phyloP scores from a whole-genome alignment of 129 eudicot genomes.

The Calendula officinalis region DNA sequence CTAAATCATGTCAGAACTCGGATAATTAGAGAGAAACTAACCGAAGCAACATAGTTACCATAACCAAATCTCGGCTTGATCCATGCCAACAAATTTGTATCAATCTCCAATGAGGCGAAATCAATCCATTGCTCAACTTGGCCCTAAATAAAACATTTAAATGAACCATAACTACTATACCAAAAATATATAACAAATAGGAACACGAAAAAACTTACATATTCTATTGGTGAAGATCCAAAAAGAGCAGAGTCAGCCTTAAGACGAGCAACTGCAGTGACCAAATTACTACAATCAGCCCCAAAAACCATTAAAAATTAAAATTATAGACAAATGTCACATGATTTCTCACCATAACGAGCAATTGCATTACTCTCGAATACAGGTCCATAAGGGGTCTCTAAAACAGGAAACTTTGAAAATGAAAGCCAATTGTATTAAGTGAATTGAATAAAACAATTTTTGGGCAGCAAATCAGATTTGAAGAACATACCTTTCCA shows the following conservation, averaged over 20 bases:
- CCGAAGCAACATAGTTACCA: conserved; percentile 42
- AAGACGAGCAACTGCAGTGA: conserved; percentile 49
- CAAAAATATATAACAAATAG: background rate
- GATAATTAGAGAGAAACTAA: conserved; percentile 9
- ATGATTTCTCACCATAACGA: conserved; percentile 59
- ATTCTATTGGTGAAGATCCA: conserved; percentile 73
- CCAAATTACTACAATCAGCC: conserved; percentile 14
- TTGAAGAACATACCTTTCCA: conserved; percentile 14
- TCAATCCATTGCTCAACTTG: conserved; percentile 77
- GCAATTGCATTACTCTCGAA: conserved; percentile 96
- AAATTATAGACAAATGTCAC: background rate
- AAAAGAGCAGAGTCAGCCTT: conserved; percentile 54
- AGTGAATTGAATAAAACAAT: background rate
- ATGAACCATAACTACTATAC: background rate
- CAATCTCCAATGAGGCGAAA: conserved; percentile 56
- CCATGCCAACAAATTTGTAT: conserved; percentile 39
- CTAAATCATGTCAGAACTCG: background rate
- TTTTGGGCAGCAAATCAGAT: background rate
- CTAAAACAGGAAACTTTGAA: conserved; percentile 74
- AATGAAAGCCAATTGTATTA: background rate
- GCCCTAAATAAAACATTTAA: conserved; percentile 33
- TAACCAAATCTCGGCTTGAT: conserved; percentile 41
- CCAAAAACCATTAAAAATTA: background rate
- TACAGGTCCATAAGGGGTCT: conserved; percentile 79
- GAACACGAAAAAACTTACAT: conserved; percentile 37